Evolutionary conservation across 495 filamentous ascomycete species (phyloP).

Genomic region (Hypomontagnella submonticulosa): DNA sequence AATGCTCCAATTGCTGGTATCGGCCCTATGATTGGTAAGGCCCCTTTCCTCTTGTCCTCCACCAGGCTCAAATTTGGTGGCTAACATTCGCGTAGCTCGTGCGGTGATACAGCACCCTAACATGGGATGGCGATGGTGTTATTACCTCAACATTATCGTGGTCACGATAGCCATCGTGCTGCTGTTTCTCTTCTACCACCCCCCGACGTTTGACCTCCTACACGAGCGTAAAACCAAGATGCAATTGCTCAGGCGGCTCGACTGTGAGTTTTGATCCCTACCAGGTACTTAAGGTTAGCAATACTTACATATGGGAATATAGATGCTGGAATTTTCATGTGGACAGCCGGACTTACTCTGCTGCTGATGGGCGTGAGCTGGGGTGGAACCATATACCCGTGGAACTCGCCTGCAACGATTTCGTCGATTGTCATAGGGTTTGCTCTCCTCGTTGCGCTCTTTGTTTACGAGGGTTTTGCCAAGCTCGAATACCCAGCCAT

Average conservation of each 20-base stretch:
- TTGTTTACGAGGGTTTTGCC: conserved; percentile 56
- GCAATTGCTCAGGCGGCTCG: conserved; percentile 52
- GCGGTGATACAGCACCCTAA: conserved; percentile 51
- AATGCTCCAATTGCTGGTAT: conserved; percentile 55
- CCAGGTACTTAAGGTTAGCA: background rate
- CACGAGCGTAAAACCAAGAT: conserved; percentile 49
- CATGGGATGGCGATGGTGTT: conserved; percentile 57
- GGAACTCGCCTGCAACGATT: conserved; percentile 60
- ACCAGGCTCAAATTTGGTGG: background rate
- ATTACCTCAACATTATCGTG: conserved; percentile 59
- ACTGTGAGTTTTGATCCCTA: conserved; percentile 50
- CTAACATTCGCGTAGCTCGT: conserved; percentile 40
- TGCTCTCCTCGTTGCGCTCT: conserved; percentile 55
- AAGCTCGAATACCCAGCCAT: conserved; percentile 49
- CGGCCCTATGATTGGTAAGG: conserved; percentile 51
- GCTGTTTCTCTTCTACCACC: conserved; percentile 55
- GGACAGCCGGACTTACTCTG: conserved; percentile 56
- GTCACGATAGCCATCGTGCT: conserved; percentile 50
- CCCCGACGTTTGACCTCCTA: conserved; percentile 50
- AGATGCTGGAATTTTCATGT: conserved; percentile 52
- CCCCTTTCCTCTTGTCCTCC: background rate
- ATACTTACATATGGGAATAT: conserved; percentile 5
- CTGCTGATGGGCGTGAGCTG: conserved; percentile 62
- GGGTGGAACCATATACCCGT: conserved; percentile 61
- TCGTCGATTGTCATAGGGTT: conserved; percentile 57